Percentiles rank a stretch among this genome's conserved stretches.
phyloP scores from a whole-genome alignment of 305 asterid genomes.

The Ilex paraguariensis region DNA sequence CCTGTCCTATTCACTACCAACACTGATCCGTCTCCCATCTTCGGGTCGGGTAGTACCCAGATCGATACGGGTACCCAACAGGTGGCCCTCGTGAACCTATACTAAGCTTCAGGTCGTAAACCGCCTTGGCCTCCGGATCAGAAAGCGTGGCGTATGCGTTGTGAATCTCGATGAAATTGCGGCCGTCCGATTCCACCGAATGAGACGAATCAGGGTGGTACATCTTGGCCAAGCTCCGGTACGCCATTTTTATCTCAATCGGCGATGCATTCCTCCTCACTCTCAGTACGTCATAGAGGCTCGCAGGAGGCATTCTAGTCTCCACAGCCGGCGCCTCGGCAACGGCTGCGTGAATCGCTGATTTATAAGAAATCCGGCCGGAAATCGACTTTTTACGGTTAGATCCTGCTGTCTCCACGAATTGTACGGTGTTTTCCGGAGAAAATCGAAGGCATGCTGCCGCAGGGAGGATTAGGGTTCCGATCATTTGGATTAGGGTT shows the following conservation, averaged over 20 bases:
- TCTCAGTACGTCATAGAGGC: conserved; percentile 51
- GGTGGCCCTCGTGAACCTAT: conserved; percentile 23
- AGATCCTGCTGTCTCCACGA: too few species aligned
- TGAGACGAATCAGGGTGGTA: conserved; percentile 48
- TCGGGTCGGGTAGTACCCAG: conserved; percentile 52
- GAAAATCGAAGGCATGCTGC: not conserved
- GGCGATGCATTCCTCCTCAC: conserved; percentile 40
- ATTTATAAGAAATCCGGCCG: not conserved
- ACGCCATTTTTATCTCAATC: conserved; percentile 56
- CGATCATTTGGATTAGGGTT: too few species aligned
- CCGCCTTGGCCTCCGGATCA: conserved; percentile 69
- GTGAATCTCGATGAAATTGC: conserved; percentile 70
- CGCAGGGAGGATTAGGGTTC: too few species aligned
- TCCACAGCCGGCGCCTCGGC: conserved; percentile 26
- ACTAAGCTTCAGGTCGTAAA: conserved; percentile 44
- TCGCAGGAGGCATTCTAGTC: conserved; percentile 15
- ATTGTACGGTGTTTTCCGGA: too few species aligned
- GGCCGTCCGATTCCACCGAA: conserved; percentile 31
- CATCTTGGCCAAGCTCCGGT: conserved; percentile 56
- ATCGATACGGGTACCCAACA: conserved; percentile 25
- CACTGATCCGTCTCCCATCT: conserved; percentile 99
- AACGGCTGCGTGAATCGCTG: conserved; percentile 14
- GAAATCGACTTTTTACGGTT: not conserved
- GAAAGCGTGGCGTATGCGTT: conserved; percentile 71
- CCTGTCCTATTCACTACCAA: conserved; percentile 34